Percentiles rank a stretch among this genome's conserved stretches.
phyloP scores from a whole-genome alignment of 768 basidiomycete species.

The Russula ochroleuca region DNA sequence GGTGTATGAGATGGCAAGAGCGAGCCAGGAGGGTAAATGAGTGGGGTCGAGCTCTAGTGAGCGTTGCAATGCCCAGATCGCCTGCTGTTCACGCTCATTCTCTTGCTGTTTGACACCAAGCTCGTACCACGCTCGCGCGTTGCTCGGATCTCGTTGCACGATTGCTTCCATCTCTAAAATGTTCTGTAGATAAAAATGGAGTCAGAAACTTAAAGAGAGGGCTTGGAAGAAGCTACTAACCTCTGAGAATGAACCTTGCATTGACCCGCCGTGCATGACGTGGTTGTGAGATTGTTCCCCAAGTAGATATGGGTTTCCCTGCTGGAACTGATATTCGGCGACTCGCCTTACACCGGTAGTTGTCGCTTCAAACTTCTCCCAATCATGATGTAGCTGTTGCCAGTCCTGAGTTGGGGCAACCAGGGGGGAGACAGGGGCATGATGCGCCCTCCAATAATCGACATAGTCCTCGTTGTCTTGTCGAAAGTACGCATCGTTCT shows the following conservation, averaged over 20 bases:
- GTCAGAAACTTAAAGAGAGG: background rate
- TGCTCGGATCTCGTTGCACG: conserved; percentile 70
- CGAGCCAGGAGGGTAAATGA: conserved; percentile 80
- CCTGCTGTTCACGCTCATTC: conserved; percentile 90
- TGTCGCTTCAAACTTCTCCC: conserved; percentile 81
- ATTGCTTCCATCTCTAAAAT: conserved; percentile 86
- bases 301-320: conserved; percentile 71
- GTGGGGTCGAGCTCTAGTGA: conserved; percentile 77
- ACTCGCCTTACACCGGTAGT: conserved; percentile 56
- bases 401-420: conserved; percentile 40
- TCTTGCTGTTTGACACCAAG: conserved; percentile 97
- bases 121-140: conserved; percentile 79
- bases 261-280: conserved; percentile 34
- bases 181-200: conserved; percentile 46
- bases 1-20: conserved; percentile 83
- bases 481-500: conserved; percentile 64
- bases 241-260: conserved; percentile 36
- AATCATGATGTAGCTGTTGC: conserved; percentile 67
- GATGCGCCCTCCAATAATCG: conserved; percentile 51
- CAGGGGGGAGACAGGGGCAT: conserved; percentile 25
- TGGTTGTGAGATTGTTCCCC: conserved; percentile 52
- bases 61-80: conserved; percentile 76
- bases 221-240: conserved; percentile 33
- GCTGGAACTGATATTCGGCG: conserved; percentile 64
- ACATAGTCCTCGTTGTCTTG: conserved; percentile 67